Conservation (phyloP, 805 yeast species). For the Zygotorulaspora chibaensis region DNA sequence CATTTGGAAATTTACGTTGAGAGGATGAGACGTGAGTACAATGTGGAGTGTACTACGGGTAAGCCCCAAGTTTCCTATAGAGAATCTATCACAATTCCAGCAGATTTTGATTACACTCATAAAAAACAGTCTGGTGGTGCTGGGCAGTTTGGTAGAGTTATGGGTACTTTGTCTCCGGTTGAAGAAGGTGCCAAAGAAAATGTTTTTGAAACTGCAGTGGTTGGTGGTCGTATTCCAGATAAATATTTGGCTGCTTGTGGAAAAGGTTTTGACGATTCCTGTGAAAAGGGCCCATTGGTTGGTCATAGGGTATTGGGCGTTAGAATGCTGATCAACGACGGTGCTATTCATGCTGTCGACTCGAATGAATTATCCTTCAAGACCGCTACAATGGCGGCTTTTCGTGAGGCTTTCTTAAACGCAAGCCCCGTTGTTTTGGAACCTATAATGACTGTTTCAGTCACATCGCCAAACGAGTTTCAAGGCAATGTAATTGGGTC, state of each 20-base stretch:
- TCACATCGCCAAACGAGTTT: conserved; percentile 93
- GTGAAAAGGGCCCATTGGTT: conserved; percentile 93
- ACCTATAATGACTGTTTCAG: conserved; percentile 92
- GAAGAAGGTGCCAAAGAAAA: conserved; percentile 53
- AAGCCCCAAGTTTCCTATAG: conserved; percentile 98
- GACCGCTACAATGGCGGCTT: conserved; percentile 87
- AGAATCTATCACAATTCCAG: conserved; percentile 73
- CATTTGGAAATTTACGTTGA: conserved; percentile 97
- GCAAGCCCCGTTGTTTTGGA: conserved; percentile 87
- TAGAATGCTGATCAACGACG: conserved; percentile 91
- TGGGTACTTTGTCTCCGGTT: conserved; percentile 69
- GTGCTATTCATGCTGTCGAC: conserved; percentile 96
- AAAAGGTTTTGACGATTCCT: conserved; percentile 91
- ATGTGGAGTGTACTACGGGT: conserved; percentile 92
- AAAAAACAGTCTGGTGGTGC: conserved; percentile 99
- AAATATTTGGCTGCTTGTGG: conserved; percentile 91
- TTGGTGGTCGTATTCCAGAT: conserved; percentile 96
- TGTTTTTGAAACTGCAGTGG: conserved; percentile 77
- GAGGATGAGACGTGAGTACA: conserved; percentile 96
- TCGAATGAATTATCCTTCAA: conserved; percentile 94
- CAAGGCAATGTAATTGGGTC: conserved; percentile 91
- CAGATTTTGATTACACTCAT: conserved; percentile 88
- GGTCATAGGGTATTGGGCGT: conserved; percentile 94
- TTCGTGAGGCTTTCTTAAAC: conserved; percentile 80
- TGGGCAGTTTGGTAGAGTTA: conserved; percentile 97